These are phyloP conservation scores for Apiospora kogelbergensis DNA, from an alignment of 2,329 filamentous ascomycete species.

Conservation along the genomic window DNA sequence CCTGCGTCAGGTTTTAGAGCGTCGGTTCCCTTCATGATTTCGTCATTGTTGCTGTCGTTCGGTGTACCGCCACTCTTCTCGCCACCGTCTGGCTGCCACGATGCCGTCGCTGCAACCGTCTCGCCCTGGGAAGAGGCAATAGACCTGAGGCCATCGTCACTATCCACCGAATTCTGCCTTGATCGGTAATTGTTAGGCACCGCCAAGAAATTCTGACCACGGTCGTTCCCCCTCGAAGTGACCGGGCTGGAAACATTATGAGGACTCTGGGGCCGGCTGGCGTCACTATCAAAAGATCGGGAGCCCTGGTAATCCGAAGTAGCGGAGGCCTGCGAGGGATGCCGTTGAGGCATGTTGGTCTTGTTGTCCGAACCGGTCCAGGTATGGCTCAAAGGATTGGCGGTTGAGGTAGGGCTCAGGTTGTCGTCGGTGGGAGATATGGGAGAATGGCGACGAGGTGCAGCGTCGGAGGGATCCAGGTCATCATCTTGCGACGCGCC, in stretches of 20 bases:
- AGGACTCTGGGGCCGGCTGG: constrained; percentile 68
- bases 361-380: constrained; percentile 25
- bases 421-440: constrained; percentile 28
- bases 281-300: constrained; percentile 62
- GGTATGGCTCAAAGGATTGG: constrained; percentile 23
- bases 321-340: constrained; percentile 22
- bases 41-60: constrained; percentile 43
- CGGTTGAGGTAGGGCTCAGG: constrained; percentile 27
- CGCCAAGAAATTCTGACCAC: constrained; percentile 57
- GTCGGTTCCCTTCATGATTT: constrained; percentile 63
- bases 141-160: constrained; percentile 60
- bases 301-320: constrained; percentile 28
- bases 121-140: constrained; percentile 59
- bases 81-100: constrained; percentile 43
- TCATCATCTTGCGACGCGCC: constrained; percentile 24
- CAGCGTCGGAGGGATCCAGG: constrained; percentile 16
- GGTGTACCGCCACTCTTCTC: constrained; percentile 31
- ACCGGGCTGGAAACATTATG: constrained; percentile 69
- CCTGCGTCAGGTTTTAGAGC: constrained; percentile 76
- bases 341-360: neutral
- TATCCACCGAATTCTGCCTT: constrained; percentile 69
- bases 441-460: constrained; percentile 24
- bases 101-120: constrained; percentile 56
- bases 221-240: constrained; percentile 40
- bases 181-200: constrained; percentile 64